These are phyloP conservation scores for Brassica rapa DNA, from an alignment of 345 rosid species.

Conservation along the genomic window DNA sequence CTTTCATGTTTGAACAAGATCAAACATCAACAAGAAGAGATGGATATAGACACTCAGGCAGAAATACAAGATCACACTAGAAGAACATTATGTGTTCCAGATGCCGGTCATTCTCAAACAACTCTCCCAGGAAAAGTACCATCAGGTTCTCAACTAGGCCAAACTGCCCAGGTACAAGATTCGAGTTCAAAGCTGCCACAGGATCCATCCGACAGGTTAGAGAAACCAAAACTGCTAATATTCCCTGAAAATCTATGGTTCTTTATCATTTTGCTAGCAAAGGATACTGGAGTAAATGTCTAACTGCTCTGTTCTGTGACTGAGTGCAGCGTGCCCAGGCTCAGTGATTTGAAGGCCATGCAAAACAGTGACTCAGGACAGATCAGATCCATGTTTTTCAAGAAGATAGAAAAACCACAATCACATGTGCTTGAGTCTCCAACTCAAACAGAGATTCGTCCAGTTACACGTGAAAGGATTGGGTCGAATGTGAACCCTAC, in stretches of 20 bases:
- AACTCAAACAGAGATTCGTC: slow-evolving; percentile 33
- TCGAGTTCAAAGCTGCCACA: slow-evolving; percentile 36
- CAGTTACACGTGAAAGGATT: slow-evolving; percentile 36
- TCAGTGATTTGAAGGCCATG: slow-evolving; percentile 25
- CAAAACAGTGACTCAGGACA: slow-evolving; percentile 47
- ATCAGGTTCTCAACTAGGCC: slow-evolving; percentile 21
- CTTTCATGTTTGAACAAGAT: slow-evolving; percentile 27
- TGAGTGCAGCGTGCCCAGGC: slow-evolving; percentile 35
- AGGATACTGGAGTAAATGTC: background rate
- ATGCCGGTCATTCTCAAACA: slow-evolving; percentile 31
- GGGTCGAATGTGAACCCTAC: slow-evolving; percentile 20
- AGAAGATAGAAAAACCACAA: slow-evolving; percentile 39
- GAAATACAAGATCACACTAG: slow-evolving; percentile 24
- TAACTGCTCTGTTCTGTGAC: slow-evolving; percentile 17
- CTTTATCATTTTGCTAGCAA: background rate
- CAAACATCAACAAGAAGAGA: slow-evolving; percentile 35
- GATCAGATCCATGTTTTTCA: slow-evolving; percentile 41
- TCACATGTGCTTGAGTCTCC: slow-evolving; percentile 37
- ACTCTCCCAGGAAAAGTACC: slow-evolving; percentile 28
- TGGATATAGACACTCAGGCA: slow-evolving; percentile 28
- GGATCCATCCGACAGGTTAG: slow-evolving; percentile 51
- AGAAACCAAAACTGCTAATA: slow-evolving; percentile 1
- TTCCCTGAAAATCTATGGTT: background rate
- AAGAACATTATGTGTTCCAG: slow-evolving; percentile 21
- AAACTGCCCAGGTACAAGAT: slow-evolving; percentile 37